Percentiles rank a stretch among this genome's conserved stretches.
phyloP scores from a whole-genome alignment of 2,329 filamentous ascomycete species.

The Aspergillus luchuensis region DNA sequence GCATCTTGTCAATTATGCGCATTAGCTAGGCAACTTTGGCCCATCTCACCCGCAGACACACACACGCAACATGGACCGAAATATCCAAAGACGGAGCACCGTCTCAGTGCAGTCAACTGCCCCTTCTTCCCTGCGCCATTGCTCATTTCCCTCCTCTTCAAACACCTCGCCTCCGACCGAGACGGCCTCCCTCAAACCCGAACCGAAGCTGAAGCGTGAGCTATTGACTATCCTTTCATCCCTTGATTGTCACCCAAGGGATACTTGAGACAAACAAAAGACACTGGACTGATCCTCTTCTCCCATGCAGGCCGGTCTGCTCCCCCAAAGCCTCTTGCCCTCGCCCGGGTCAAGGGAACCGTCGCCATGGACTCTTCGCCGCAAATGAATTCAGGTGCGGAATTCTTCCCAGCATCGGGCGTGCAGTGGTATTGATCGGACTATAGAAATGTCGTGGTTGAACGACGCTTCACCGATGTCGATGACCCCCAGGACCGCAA shows the following conservation, averaged over 20 bases:
- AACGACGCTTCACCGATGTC: constrained; percentile 32
- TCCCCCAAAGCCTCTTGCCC: constrained; percentile 31
- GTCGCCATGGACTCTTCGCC: constrained; percentile 36
- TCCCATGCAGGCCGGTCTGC: constrained; percentile 24
- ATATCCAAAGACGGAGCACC: constrained; percentile 29
- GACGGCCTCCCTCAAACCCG: constrained; percentile 23
- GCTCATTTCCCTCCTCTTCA: constrained; percentile 27
- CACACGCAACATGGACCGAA: constrained; percentile 29
- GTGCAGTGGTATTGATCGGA: constrained; percentile 13
- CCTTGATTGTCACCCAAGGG: constrained; percentile 15
- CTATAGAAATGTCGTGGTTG: constrained; percentile 33
- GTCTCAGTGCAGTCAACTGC: constrained; percentile 26
- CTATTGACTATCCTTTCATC: constrained; percentile 8
- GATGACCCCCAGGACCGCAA: constrained; percentile 22
- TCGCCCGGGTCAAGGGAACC: constrained; percentile 36
- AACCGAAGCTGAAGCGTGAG: constrained; percentile 27
- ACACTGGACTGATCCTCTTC: constrained; percentile 12
- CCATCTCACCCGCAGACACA: constrained; percentile 14
- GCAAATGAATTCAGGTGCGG: constrained; percentile 24
- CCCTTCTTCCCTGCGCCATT: constrained; percentile 26
- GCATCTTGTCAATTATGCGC: constrained; percentile 31
- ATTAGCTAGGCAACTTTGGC: constrained; percentile 17
- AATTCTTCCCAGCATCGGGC: background rate
- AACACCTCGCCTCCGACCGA: constrained; percentile 19
- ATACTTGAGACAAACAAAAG: background rate